phyloP scores from a whole-genome alignment of 495 filamentous ascomycete species.

The Chaetomidium leptoderma region DNA sequence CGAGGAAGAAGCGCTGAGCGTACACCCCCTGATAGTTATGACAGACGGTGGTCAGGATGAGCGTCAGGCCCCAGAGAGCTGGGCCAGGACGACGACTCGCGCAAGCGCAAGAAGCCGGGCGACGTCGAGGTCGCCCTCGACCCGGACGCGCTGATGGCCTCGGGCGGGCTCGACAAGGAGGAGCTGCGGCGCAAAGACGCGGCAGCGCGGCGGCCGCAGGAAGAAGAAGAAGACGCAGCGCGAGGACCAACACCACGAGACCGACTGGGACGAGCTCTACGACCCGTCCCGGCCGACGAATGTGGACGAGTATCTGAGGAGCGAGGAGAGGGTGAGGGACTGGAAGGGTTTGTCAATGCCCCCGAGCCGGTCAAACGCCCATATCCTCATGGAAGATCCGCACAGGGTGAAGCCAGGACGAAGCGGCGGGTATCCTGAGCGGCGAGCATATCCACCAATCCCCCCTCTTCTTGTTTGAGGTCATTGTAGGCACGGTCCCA shows the following conservation, averaged over 20 bases:
- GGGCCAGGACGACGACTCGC: no score
- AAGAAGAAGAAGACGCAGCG: slow-evolving; percentile 91
- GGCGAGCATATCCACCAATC: background rate
- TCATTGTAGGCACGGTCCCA: background rate
- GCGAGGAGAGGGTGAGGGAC: slow-evolving; percentile 79
- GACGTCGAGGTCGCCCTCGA: no score
- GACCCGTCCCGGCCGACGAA: slow-evolving; percentile 80
- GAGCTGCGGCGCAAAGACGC: no score
- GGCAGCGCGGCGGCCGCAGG: slow-evolving; percentile 65
- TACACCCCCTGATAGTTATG: slow-evolving; percentile 36
- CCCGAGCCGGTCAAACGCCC: no score
- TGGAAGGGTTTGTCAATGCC: no score
- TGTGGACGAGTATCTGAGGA: slow-evolving; percentile 79
- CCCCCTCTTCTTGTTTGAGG: background rate
- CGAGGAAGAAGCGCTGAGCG: slow-evolving; percentile 47
- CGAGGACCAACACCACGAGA: slow-evolving; percentile 54
- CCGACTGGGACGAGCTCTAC: slow-evolving; percentile 92
- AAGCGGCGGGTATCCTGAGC: no score
- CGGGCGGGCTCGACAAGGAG: no score
- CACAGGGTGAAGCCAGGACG: no score
- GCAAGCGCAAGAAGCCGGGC: no score
- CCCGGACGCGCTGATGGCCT: no score
- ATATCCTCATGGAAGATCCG: no score
- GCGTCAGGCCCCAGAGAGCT: slow-evolving; percentile 23
- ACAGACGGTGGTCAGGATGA: slow-evolving; percentile 37